These are phyloP conservation scores for Barbatosphaeria neglecta DNA, from an alignment of 495 filamentous ascomycete species.

Conservation along the genomic window DNA sequence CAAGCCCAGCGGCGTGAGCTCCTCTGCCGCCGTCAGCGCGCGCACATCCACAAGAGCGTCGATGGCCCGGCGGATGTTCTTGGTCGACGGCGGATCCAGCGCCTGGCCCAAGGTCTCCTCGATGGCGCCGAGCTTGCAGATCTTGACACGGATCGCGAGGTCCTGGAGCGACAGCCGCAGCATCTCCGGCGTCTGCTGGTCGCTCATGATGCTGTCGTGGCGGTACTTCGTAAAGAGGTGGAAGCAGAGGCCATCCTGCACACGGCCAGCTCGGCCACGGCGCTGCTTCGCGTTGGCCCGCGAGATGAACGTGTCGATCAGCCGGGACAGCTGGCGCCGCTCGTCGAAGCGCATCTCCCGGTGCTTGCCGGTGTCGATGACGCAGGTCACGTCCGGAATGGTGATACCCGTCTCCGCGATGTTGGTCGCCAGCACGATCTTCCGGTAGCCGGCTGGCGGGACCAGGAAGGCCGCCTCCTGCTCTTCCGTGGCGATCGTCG, in stretches of 20 bases:
- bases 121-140: slow-evolving; percentile 85
- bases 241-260: slow-evolving; percentile 87
- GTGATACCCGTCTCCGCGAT: slow-evolving; percentile 97
- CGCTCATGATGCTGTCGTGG: slow-evolving; percentile 67
- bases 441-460: slow-evolving; percentile 67
- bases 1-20: slow-evolving; percentile 72
- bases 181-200: slow-evolving; percentile 93
- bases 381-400: slow-evolving; percentile 91
- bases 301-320: slow-evolving; percentile 88
- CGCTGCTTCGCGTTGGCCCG: slow-evolving; percentile 89
- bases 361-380: slow-evolving; percentile 90
- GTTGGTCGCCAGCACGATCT: slow-evolving; percentile 92
- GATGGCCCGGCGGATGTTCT: slow-evolving; percentile 84
- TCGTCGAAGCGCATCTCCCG: slow-evolving; percentile 96
- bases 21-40: slow-evolving; percentile 68
- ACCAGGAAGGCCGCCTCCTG: slow-evolving; percentile 84
- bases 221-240: slow-evolving; percentile 85
- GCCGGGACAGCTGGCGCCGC: slow-evolving; percentile 72
- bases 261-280: slow-evolving; percentile 88
- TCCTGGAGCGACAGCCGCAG: slow-evolving; percentile 88
- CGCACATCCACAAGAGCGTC: slow-evolving; percentile 89
- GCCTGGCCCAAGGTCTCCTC: slow-evolving; percentile 83
- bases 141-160: slow-evolving; percentile 89
- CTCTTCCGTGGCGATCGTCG: slow-evolving; percentile 89
- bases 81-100: slow-evolving; percentile 76